phyloP scores from a whole-genome alignment of 257 asterid genomes.

The Nicotiana undulata region DNA sequence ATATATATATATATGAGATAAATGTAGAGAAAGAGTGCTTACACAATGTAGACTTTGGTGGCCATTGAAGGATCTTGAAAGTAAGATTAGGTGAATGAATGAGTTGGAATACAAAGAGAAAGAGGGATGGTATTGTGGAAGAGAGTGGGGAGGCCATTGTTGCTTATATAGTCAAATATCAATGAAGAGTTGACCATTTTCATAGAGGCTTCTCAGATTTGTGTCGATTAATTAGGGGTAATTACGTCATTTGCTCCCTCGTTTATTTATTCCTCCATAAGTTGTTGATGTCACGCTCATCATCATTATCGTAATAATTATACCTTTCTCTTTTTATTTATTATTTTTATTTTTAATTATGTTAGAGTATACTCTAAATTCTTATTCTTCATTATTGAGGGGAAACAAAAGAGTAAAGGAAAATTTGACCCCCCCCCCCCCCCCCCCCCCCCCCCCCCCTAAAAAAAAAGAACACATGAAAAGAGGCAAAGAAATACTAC shows the following conservation, averaged over 20 bases:
- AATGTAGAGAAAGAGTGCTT: slow-evolving; percentile 13
- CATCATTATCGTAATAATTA: slow-evolving; percentile 24
- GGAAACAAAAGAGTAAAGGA: neutral
- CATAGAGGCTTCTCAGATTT: neutral
- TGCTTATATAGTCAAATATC: slow-evolving; percentile 16
- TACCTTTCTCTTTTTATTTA: neutral
- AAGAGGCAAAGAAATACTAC: too few species aligned
- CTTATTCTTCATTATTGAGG: neutral
- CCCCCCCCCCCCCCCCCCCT: too few species aligned
- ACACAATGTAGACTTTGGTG: slow-evolving; percentile 52
- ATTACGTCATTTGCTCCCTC: neutral
- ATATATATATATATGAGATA: neutral
- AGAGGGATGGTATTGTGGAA: neutral
- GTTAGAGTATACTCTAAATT: neutral
- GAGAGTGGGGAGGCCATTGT: slow-evolving; percentile 6
- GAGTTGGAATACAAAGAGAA: neutral
- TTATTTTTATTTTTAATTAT: neutral
- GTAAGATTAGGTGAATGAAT: slow-evolving; percentile 15
- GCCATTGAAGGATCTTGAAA: slow-evolving; percentile 34
- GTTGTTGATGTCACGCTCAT: slow-evolving; percentile 37
- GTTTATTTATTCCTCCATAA: neutral
- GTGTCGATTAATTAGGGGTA: neutral
- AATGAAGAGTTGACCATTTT: slow-evolving; percentile 21
- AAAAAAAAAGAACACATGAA: too few species aligned
- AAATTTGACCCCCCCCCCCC: neutral